Percentiles rank a stretch among this genome's conserved stretches.
These are phyloP conservation scores for Taphrina flavorubra DNA, from an alignment of 1,139 yeast genomes.

Conservation along the genomic window DNA sequence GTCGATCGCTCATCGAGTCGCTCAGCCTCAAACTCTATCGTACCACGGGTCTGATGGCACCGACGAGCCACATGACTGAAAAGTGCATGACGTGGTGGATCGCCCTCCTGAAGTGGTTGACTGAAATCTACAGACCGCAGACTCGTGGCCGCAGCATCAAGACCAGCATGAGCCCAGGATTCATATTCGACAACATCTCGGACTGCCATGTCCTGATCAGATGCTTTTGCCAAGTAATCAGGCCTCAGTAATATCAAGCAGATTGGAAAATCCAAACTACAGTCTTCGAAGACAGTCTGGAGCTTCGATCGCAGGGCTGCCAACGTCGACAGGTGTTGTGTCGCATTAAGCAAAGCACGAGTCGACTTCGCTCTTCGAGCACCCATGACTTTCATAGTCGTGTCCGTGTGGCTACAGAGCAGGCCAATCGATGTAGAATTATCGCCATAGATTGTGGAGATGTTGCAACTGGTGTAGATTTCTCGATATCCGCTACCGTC, in stretches of 20 bases:
- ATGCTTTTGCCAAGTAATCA: neutral
- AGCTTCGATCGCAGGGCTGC: neutral
- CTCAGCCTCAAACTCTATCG: conserved; percentile 11
- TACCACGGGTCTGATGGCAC: conserved; percentile 1
- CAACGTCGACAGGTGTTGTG: conserved; percentile 12
- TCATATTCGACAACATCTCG: conserved; percentile 12
- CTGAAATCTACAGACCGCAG: conserved; percentile 1
- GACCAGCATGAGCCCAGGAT: conserved; percentile 14
- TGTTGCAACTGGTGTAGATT: neutral
- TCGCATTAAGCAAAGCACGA: conserved; percentile 9
- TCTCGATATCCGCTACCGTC: neutral
- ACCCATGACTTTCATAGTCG: conserved; percentile 1
- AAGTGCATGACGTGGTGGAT: neutral
- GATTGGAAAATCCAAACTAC: conserved; percentile 16
- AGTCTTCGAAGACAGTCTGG: neutral
- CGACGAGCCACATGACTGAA: conserved; percentile 11
- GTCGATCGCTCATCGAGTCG: neutral
- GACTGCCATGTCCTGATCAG: neutral
- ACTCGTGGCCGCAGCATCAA: neutral
- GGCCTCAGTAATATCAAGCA: conserved; percentile 10
- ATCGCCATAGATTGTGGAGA: conserved; percentile 15
- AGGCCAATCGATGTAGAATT: neutral
- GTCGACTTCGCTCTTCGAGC: neutral
- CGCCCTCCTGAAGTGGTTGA: neutral
- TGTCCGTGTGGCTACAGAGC: neutral